Percentiles rank a stretch among this genome's conserved stretches.
These are phyloP conservation scores for Spongospora subterranea DNA, from an alignment of 208 protist genomes.

Conservation along the genomic window DNA sequence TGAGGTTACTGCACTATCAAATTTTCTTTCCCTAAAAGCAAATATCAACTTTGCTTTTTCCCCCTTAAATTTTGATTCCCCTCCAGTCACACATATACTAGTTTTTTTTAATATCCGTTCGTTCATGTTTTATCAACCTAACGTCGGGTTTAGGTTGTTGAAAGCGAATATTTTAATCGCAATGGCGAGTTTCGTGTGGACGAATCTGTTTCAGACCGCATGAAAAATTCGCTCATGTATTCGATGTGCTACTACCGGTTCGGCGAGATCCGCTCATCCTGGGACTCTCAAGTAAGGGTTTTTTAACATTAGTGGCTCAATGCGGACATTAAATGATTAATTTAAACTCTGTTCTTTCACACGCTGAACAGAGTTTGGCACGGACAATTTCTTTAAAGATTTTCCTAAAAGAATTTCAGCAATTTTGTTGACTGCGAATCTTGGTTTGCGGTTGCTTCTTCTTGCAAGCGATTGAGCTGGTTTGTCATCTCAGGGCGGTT, in stretches of 20 bases:
- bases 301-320: neutral
- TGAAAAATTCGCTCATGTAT: slow-evolving; percentile 90
- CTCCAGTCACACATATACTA: no score
- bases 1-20: slow-evolving; percentile 33
- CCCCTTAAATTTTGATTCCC: no score
- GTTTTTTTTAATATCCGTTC: no score
- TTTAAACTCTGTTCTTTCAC: no score
- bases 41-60: no score
- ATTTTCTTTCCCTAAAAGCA: no score
- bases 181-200: slow-evolving; percentile 78
- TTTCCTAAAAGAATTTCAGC: no score
- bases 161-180: slow-evolving; percentile 81
- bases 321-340: no score
- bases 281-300: slow-evolving; percentile 57
- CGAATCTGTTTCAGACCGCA: slow-evolving; percentile 67
- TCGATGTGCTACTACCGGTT: slow-evolving; percentile 89
- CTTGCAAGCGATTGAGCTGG: neutral
- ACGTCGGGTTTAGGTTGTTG: slow-evolving; percentile 71
- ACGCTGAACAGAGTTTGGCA: no score
- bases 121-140: slow-evolving; percentile 26
- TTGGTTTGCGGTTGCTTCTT: slow-evolving; percentile 65
- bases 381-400: no score
- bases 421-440: no score
- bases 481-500: slow-evolving; percentile 60
- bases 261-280: slow-evolving; percentile 80